phyloP scores from a whole-genome alignment of 768 basidiomycete genomes.

The Crepidotus variabilis region DNA sequence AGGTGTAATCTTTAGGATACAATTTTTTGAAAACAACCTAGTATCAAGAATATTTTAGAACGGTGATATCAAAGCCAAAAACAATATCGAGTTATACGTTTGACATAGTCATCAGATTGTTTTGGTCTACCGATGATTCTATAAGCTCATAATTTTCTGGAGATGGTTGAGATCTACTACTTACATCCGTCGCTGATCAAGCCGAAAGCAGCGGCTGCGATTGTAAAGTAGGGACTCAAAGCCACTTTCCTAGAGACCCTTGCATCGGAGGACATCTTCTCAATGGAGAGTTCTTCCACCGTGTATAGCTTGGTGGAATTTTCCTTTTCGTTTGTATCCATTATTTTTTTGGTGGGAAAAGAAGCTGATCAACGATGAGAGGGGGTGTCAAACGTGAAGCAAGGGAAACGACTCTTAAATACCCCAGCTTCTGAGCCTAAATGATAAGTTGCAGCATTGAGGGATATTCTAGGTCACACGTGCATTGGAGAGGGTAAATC shows the following conservation, averaged over 20 bases:
- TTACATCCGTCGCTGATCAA: slow-evolving; percentile 62
- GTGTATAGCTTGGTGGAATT: neutral
- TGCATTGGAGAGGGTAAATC: neutral
- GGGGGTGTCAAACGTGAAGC: neutral
- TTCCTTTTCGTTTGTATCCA: neutral
- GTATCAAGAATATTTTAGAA: neutral
- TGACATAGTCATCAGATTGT: slow-evolving; percentile 67
- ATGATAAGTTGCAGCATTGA: neutral
- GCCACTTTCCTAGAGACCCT: slow-evolving; percentile 30
- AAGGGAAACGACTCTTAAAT: neutral
- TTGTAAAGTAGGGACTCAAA: slow-evolving; percentile 60
- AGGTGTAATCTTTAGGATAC: slow-evolving; percentile 61
- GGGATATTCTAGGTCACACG: neutral
- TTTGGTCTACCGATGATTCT: slow-evolving; percentile 44
- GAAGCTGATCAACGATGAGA: neutral
- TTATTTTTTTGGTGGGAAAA: neutral
- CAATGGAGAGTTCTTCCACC: neutral
- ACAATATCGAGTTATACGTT: slow-evolving; percentile 37
- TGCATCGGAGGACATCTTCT: neutral
- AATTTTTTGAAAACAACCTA: slow-evolving; percentile 64
- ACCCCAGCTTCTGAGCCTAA: neutral
- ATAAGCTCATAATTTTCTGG: neutral
- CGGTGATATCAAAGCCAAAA: neutral
- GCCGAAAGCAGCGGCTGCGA: slow-evolving; percentile 60
- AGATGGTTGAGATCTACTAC: neutral